A percentile compares a stretch with the other conserved stretches of the same genome.
Conservation (phyloP, 2,329 filamentous ascomycete species). For the Furcasterigmium furcatum region DNA sequence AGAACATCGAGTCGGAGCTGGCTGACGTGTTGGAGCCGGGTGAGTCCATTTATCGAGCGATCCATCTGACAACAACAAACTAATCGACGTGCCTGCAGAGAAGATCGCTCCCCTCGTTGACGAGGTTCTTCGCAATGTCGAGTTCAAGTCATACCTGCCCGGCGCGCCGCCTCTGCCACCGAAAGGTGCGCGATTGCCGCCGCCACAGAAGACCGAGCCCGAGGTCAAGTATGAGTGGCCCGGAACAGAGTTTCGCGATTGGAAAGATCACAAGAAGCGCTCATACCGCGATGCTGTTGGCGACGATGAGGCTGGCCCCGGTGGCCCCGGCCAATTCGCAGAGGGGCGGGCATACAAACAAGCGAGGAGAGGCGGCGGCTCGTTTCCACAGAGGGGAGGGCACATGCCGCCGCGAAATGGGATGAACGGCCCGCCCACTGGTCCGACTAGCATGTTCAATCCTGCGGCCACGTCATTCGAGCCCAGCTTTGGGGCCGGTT, state of each 20-base stretch:
- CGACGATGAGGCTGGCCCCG: background rate
- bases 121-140: constrained; percentile 66
- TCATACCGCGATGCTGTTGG: constrained; percentile 24
- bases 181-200: constrained; percentile 9
- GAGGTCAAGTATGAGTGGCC: constrained; percentile 10
- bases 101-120: constrained; percentile 36
- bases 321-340: too few relatives aligned
- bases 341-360: constrained; percentile 55
- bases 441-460: background rate
- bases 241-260: constrained; percentile 16
- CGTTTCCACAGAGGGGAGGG: background rate
- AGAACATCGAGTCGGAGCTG: constrained; percentile 68
- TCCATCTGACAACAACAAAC: background rate
- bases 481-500: background rate
- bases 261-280: constrained; percentile 21
- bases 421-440: background rate
- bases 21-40: constrained; percentile 73
- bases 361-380: constrained; percentile 49
- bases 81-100: background rate
- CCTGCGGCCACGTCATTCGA: background rate
- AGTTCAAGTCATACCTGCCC: constrained; percentile 58
- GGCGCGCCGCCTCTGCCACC: constrained; percentile 44
- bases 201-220: background rate
- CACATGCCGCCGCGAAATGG: background rate
- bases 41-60: constrained; percentile 19